Conservation (phyloP, 2,329 filamentous ascomycete species). For the Fusarium metavorans region DNA sequence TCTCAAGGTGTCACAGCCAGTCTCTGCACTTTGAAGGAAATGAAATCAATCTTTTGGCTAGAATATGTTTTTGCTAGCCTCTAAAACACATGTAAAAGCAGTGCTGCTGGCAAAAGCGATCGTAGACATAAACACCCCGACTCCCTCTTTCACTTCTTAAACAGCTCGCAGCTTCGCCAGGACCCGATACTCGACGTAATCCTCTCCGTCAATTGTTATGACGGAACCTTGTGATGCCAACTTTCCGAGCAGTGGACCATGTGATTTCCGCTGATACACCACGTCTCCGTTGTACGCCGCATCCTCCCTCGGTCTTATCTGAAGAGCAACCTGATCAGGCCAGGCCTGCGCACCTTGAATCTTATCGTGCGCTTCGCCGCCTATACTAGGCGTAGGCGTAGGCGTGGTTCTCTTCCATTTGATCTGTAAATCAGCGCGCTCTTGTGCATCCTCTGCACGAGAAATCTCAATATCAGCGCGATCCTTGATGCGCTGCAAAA, state of each 20-base stretch:
- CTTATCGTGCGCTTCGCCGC: background rate
- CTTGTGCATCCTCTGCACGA: background rate
- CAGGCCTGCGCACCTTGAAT: background rate
- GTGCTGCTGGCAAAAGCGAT: background rate
- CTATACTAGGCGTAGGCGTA: background rate
- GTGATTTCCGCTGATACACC: background rate
- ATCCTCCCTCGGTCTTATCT: background rate
- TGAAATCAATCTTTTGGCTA: background rate
- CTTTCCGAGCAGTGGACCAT: background rate
- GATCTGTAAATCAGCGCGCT: background rate
- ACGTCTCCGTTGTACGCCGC: background rate
- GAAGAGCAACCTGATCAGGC: background rate
- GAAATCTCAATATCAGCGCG: background rate
- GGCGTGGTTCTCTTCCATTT: background rate
- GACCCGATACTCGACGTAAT: constrained; percentile 2
- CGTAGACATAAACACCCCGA: background rate
- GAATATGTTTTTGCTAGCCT: background rate
- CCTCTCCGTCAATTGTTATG: background rate
- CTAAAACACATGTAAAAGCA: background rate
- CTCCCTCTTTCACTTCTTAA: background rate
- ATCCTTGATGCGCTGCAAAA: background rate
- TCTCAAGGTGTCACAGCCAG: background rate
- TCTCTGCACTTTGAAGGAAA: background rate
- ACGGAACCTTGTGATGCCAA: background rate
- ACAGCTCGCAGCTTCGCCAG: background rate